Evolutionary conservation across 108 stramenopile species (phyloP).

Genomic region (Cyclotella kingstonii): DNA sequence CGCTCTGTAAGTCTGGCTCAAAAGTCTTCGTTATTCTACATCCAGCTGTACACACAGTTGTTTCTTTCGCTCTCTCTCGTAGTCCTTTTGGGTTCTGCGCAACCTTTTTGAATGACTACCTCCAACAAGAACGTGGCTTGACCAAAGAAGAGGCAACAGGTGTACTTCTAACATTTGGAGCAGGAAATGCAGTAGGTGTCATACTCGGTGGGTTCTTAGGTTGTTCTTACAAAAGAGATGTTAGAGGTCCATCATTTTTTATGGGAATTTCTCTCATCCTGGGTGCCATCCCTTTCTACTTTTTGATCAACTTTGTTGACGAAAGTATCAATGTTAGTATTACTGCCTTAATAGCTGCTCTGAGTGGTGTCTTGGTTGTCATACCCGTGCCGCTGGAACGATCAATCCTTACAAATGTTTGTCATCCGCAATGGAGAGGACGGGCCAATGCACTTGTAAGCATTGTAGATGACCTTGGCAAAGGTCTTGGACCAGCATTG

Average conservation of each 20-base stretch:
- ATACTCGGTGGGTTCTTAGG: conserved; percentile 30
- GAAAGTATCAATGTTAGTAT: conserved; percentile 20
- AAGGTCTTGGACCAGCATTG: conserved; percentile 53
- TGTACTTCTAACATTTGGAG: conserved; percentile 49
- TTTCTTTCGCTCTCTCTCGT: background rate
- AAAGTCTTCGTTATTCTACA: no score
- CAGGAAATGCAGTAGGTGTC: conserved; percentile 51
- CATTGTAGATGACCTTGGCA: conserved; percentile 60
- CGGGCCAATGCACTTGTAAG: conserved; percentile 44
- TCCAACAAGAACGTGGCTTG: conserved; percentile 47
- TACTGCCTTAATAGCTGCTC: conserved; percentile 10
- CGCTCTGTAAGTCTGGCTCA: conserved; percentile 27
- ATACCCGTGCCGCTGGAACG: conserved; percentile 52
- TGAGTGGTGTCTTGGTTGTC: conserved; percentile 32
- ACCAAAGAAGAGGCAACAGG: conserved; percentile 45
- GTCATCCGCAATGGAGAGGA: conserved; percentile 44
- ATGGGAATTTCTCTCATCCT: conserved; percentile 42
- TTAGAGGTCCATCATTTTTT: conserved; percentile 33
- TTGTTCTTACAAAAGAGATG: conserved; percentile 42
- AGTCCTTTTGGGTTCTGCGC: conserved; percentile 50
- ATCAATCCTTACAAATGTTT: conserved; percentile 52
- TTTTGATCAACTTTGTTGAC: conserved; percentile 28
- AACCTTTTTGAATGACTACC: conserved; percentile 55
- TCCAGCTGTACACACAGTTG: no score
- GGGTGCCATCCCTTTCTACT: conserved; percentile 46